These are phyloP conservation scores for Scheffersomyces lignicola DNA, from an alignment of 1,139 yeast species.

Conservation along the genomic window DNA sequence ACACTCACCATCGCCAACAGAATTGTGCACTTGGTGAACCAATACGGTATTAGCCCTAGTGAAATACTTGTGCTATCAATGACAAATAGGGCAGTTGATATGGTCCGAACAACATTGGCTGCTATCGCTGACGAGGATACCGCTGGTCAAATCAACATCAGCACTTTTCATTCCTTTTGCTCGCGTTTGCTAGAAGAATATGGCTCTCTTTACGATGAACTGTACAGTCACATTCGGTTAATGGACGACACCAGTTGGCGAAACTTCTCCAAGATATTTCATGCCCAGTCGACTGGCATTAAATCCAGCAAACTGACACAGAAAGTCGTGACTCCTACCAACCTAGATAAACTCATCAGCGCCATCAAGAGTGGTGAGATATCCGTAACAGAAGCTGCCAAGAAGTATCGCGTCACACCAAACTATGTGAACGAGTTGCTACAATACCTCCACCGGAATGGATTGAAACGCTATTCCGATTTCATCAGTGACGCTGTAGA, in stretches of 20 bases:
- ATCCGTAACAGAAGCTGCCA: slow-evolving; percentile 24
- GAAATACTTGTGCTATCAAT: slow-evolving; percentile 64
- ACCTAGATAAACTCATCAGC: slow-evolving; percentile 32
- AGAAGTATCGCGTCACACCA: slow-evolving; percentile 21
- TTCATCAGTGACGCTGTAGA: slow-evolving; percentile 31
- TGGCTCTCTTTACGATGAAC: slow-evolving; percentile 23
- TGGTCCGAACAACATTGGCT: slow-evolving; percentile 43
- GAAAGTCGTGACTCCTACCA: slow-evolving; percentile 25
- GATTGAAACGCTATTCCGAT: slow-evolving; percentile 39
- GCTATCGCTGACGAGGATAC: slow-evolving; percentile 28
- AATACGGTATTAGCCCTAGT: slow-evolving; percentile 43
- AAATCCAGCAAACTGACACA: too few relatives aligned
- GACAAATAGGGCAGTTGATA: slow-evolving; percentile 69
- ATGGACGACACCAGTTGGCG: slow-evolving; percentile 57
- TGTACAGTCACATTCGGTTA: slow-evolving; percentile 31
- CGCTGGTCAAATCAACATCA: slow-evolving; percentile 38
- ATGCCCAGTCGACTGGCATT: slow-evolving; percentile 25
- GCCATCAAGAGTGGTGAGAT: slow-evolving; percentile 31
- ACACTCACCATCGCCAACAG: slow-evolving; percentile 61
- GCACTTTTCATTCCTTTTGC: slow-evolving; percentile 68
- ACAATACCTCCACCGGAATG: slow-evolving; percentile 26
- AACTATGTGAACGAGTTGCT: slow-evolving; percentile 21
- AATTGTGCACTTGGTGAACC: slow-evolving; percentile 46
- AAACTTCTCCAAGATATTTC: slow-evolving; percentile 35
- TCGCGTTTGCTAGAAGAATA: slow-evolving; percentile 45